Conservation (phyloP, 2,329 filamentous ascomycete genomes). For the Ceratocystiopsis minuta region DNA sequence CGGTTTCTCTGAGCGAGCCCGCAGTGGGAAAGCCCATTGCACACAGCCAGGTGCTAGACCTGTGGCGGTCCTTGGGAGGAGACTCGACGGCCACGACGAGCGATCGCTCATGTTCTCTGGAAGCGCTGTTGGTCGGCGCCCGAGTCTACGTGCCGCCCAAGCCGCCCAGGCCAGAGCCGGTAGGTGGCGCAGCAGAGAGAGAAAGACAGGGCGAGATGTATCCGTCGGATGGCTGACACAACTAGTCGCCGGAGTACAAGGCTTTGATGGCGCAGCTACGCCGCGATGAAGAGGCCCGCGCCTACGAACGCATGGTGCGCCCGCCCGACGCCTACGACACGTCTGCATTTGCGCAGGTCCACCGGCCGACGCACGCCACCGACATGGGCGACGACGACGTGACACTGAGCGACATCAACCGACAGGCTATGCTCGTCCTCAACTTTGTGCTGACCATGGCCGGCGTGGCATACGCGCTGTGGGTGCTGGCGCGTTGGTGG, state of each 20-base stretch:
- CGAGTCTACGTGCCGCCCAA: constrained; percentile 63
- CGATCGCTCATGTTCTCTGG: constrained; percentile 24
- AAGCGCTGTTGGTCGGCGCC: constrained; percentile 53
- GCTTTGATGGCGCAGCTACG: constrained; percentile 74
- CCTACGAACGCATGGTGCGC: constrained; percentile 67
- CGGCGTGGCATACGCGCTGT: constrained; percentile 58
- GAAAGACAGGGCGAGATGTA: background rate
- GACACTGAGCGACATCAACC: constrained; percentile 54
- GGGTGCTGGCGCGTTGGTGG: constrained; percentile 65
- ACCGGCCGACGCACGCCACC: constrained; percentile 25
- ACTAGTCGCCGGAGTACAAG: constrained; percentile 62
- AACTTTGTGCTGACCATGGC: constrained; percentile 81
- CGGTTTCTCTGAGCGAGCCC: constrained; percentile 21
- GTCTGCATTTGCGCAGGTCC: constrained; percentile 36
- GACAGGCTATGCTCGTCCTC: constrained; percentile 69
- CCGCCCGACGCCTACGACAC: constrained; percentile 28
- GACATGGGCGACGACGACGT: constrained; percentile 42
- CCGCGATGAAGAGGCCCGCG: constrained; percentile 60
- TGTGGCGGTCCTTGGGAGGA: constrained; percentile 32
- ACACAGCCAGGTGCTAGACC: constrained; percentile 47
- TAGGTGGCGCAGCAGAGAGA: constrained; percentile 22
- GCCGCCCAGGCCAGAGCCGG: constrained; percentile 58
- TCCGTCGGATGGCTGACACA: no score
- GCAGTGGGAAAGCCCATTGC: constrained; percentile 49
- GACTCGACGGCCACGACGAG: constrained; percentile 16